phyloP scores from a whole-genome alignment of 2,329 filamentous ascomycete species.

The Cordyceps farinosa region DNA sequence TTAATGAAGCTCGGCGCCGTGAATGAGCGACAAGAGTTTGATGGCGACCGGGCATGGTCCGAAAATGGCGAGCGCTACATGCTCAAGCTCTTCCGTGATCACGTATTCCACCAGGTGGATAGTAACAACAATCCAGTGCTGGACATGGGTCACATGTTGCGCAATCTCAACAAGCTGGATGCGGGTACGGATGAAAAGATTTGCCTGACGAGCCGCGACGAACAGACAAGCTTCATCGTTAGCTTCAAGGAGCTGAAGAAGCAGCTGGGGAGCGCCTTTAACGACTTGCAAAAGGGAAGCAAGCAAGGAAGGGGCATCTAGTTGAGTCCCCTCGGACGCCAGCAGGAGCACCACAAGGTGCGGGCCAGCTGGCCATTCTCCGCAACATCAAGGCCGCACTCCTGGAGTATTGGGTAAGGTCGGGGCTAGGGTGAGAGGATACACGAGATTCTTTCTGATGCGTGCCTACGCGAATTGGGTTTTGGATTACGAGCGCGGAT shows the following conservation, averaged over 20 bases:
- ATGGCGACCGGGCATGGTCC: constrained; percentile 75
- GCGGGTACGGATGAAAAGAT: constrained; percentile 84
- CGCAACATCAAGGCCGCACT: not conserved
- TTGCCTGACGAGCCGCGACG: constrained; percentile 80
- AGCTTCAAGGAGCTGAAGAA: constrained; percentile 85
- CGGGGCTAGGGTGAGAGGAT: not conserved
- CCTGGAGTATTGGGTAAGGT: constrained; percentile 8
- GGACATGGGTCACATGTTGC: constrained; percentile 82
- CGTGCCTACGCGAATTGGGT: not conserved
- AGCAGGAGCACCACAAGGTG: constrained; percentile 1
- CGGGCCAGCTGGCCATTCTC: constrained; percentile 16
- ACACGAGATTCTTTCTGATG: not conserved
- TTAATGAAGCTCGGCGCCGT: constrained; percentile 79
- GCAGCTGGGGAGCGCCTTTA: constrained; percentile 55
- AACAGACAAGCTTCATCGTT: constrained; percentile 83
- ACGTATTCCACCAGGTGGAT: constrained; percentile 95
- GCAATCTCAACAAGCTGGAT: constrained; percentile 87
- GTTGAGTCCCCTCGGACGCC: constrained; percentile 19
- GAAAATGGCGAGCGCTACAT: constrained; percentile 91
- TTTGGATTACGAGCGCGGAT: not conserved
- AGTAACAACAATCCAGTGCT: constrained; percentile 76
- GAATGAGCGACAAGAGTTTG: constrained; percentile 85
- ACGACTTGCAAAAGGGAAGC: constrained; percentile 51
- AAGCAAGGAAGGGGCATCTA: constrained; percentile 38
- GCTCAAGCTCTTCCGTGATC: constrained; percentile 92